Evolutionary conservation across 495 filamentous ascomycete genomes (phyloP).

Genomic region (Penicillium ucsense): DNA sequence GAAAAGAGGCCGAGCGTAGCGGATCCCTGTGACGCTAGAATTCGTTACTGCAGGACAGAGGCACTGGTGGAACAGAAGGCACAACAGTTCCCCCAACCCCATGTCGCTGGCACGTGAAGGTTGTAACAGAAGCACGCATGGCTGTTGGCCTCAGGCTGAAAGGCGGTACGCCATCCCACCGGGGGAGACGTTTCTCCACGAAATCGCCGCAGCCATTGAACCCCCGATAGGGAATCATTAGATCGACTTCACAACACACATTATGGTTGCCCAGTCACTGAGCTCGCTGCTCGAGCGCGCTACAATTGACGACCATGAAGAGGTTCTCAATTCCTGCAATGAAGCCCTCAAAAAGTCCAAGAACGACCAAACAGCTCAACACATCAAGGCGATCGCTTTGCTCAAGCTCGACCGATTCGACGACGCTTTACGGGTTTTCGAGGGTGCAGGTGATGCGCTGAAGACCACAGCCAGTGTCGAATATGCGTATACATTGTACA

Average conservation of each 20-base stretch:
- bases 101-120: too few species aligned
- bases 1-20: too few species aligned
- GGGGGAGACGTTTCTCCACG: neutral
- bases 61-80: too few species aligned
- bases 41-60: neutral
- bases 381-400: conserved; percentile 74
- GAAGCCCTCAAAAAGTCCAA: conserved; percentile 53
- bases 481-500: conserved; percentile 88
- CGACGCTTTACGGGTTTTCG: conserved; percentile 71
- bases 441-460: conserved; percentile 57
- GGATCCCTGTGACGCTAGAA: too few species aligned
- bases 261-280: conserved; percentile 43
- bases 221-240: neutral
- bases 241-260: neutral
- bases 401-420: conserved; percentile 90
- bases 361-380: conserved; percentile 56
- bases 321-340: conserved; percentile 63
- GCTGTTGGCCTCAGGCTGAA: neutral
- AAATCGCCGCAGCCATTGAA: neutral
- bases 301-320: conserved; percentile 65
- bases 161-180: neutral
- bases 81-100: too few species aligned
- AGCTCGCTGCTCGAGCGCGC: conserved; percentile 45
- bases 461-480: conserved; percentile 62
- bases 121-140: too few species aligned